Conservation (phyloP, 2,329 filamentous ascomycete species). For the Ilyonectria robusta region DNA sequence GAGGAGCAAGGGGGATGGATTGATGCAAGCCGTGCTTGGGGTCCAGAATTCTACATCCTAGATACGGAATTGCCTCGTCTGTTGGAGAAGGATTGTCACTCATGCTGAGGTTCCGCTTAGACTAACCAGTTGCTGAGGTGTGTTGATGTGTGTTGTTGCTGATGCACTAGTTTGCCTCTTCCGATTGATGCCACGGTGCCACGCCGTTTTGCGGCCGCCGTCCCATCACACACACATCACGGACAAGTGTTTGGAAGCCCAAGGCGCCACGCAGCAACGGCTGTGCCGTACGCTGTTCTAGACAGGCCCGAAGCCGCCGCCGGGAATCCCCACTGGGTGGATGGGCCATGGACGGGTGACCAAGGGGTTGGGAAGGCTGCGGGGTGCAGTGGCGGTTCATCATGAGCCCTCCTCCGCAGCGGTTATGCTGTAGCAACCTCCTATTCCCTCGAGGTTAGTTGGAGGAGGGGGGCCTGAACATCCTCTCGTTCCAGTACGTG, state of each 20-base stretch:
- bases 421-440: not conserved
- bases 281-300: constrained; percentile 10
- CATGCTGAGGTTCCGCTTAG: no score
- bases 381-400: constrained; percentile 39
- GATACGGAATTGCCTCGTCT: not conserved
- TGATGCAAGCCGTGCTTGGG: constrained; percentile 4
- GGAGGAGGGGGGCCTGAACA: constrained; percentile 17
- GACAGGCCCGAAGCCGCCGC: constrained; percentile 18
- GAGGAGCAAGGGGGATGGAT: constrained; percentile 6
- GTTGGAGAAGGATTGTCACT: not conserved
- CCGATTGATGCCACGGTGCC: constrained; percentile 21
- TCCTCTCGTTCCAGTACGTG: not conserved
- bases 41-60: not conserved
- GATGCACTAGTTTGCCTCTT: constrained; percentile 13
- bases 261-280: constrained; percentile 8
- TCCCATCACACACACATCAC: constrained; percentile 21
- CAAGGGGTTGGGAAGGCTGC: constrained; percentile 35
- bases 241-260: not conserved
- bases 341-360: constrained; percentile 17
- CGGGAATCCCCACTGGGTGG: constrained; percentile 18
- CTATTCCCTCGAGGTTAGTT: constrained; percentile 1
- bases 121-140: no score
- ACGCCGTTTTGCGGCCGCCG: not conserved
- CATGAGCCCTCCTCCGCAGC: not conserved
- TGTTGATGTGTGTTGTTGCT: not conserved